These are phyloP conservation scores for Stereum hirsutum DNA, from an alignment of 1,284 basidiomycete genomes.

Conservation along the genomic window DNA sequence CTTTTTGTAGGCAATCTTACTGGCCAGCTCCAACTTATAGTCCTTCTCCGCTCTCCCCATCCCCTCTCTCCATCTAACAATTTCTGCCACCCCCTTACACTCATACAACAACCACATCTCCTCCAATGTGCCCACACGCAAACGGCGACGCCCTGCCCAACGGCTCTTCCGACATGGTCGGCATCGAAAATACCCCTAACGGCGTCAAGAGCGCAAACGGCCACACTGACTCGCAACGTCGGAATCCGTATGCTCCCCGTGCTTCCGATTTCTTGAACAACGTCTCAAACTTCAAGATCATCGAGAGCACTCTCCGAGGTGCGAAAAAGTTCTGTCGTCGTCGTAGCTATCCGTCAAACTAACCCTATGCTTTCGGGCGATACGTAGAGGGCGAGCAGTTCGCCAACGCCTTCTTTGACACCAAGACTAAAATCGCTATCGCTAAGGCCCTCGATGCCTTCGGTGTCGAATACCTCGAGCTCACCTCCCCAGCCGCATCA, in stretches of 20 bases:
- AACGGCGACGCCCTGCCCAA: constrained; percentile 39
- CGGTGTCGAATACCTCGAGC: constrained; percentile 99
- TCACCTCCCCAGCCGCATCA: constrained; percentile 96
- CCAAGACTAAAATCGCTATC: constrained; percentile 99
- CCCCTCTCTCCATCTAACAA: constrained; percentile 7
- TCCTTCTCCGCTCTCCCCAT: constrained; percentile 1
- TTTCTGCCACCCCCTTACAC: constrained; percentile 9
- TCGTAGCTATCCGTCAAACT: constrained; percentile 1
- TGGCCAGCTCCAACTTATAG: too few species aligned
- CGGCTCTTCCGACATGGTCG: constrained; percentile 55
- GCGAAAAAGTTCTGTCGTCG: constrained; percentile 5
- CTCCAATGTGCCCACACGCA: constrained; percentile 64
- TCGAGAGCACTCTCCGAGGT: constrained; percentile 95
- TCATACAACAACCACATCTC: constrained; percentile 15
- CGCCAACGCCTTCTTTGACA: constrained; percentile 98
- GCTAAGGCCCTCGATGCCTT: constrained; percentile 96
- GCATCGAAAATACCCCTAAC: constrained; percentile 38
- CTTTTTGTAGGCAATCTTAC: too few species aligned
- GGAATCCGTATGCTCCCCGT: constrained; percentile 83
- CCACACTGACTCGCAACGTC: constrained; percentile 27
- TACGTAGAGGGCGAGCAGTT: constrained; percentile 94
- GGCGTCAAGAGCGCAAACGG: constrained; percentile 22
- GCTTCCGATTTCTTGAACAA: constrained; percentile 89
- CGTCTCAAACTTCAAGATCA: constrained; percentile 91
- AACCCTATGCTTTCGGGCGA: constrained; percentile 7